Percentiles rank a stretch among this genome's conserved stretches.
These are phyloP conservation scores for Begonia peltatifolia DNA, from an alignment of 306 rosid genomes.

Conservation along the genomic window DNA sequence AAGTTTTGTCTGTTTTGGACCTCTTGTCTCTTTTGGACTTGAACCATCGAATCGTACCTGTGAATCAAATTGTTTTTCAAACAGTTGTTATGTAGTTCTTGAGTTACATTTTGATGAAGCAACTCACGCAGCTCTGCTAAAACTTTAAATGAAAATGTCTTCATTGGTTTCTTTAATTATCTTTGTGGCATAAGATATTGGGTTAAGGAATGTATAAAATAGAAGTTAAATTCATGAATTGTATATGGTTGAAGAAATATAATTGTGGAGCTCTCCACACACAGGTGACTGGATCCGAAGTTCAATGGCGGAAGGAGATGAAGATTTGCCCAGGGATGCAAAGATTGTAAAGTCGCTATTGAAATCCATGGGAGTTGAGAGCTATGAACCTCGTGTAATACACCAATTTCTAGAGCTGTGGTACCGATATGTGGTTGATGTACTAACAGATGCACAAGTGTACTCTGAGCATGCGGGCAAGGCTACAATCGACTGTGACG, in stretches of 20 bases:
- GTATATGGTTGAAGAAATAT: neutral
- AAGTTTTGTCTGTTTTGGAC: too few relatives aligned
- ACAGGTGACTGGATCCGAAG: conserved; percentile 3
- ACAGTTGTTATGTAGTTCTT: too few relatives aligned
- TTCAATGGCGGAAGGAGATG: conserved; percentile 61
- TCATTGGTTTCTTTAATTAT: too few relatives aligned
- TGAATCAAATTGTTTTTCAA: too few relatives aligned
- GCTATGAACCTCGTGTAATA: conserved; percentile 65
- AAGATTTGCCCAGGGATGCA: conserved; percentile 86
- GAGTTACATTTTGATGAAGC: too few relatives aligned
- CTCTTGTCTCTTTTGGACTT: too few relatives aligned
- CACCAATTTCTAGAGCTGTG: conserved; percentile 83
- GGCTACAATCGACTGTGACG: conserved; percentile 68
- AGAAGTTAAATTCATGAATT: neutral
- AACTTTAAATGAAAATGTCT: too few relatives aligned
- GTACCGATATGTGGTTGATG: conserved; percentile 86
- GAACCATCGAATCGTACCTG: too few relatives aligned
- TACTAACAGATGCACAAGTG: conserved; percentile 75
- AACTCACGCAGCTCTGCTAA: too few relatives aligned
- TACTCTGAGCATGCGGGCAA: conserved; percentile 87
- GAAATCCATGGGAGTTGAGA: conserved; percentile 90
- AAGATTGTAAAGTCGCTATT: conserved; percentile 57
- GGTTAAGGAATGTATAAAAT: neutral
- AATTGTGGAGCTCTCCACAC: neutral
- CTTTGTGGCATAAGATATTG: too few relatives aligned